These are phyloP conservation scores for Sphagnum tenellum DNA, from an alignment of 225 moss, liverwort and hornwort species.

Conservation along the genomic window DNA sequence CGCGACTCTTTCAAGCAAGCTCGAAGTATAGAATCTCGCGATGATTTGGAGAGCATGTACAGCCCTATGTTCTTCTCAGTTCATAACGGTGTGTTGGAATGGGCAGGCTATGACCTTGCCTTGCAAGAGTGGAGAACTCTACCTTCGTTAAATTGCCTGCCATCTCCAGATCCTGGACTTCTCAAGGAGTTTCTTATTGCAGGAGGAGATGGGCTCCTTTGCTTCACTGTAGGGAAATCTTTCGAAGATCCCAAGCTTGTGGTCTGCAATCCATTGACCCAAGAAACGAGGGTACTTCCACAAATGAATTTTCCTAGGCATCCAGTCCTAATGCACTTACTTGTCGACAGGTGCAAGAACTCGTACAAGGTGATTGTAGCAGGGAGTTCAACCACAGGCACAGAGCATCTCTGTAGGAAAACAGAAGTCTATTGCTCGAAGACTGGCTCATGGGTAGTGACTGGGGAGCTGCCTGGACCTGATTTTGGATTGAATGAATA, in stretches of 20 bases:
- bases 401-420: conserved; percentile 11
- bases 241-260: conserved; percentile 5
- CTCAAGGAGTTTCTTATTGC: conserved; percentile 33
- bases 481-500: conserved; percentile 36
- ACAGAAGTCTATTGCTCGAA: conserved; percentile 28
- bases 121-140: conserved; percentile 4
- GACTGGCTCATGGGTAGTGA: conserved; percentile 13
- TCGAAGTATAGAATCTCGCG: conserved; percentile 3
- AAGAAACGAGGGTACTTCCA: conserved; percentile 11
- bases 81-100: conserved; percentile 8
- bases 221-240: conserved; percentile 19
- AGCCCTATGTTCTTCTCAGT: conserved; percentile 16
- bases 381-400: conserved; percentile 29
- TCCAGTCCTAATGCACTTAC: conserved; percentile 29
- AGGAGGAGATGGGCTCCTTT: conserved; percentile 19
- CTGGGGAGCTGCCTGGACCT: conserved; percentile 14
- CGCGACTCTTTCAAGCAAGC: too few relatives aligned
- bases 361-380: conserved; percentile 23
- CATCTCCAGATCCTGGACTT: conserved; percentile 18
- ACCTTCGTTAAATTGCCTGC: conserved; percentile 14
- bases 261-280: conserved; percentile 25
- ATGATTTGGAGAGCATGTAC: conserved; percentile 8
- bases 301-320: conserved; percentile 9
- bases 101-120: conserved; percentile 4
- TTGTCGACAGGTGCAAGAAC: not conserved